phyloP scores from a whole-genome alignment of 495 filamentous ascomycete species.

The Talaromyces borbonicus region DNA sequence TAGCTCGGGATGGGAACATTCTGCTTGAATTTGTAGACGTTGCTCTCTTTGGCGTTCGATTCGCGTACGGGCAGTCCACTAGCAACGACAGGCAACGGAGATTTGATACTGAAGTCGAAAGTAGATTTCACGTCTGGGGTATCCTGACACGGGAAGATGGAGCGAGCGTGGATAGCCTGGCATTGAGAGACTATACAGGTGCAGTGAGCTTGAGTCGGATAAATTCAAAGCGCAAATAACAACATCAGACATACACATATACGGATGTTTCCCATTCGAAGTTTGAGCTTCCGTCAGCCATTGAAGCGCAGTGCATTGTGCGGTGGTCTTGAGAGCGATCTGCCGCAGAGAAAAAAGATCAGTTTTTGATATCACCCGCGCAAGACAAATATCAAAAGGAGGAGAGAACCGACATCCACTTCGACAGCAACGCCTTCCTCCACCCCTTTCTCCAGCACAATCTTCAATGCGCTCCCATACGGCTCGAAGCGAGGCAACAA shows the following conservation, averaged over 20 bases:
- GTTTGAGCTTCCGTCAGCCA: slow-evolving; percentile 90
- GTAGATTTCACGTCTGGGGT: slow-evolving; percentile 92
- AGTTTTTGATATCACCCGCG: slow-evolving; percentile 19
- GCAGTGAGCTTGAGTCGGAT: background rate
- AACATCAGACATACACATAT: slow-evolving; percentile 59
- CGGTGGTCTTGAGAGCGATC: slow-evolving; percentile 60
- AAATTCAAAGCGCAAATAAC: background rate
- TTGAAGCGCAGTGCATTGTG: slow-evolving; percentile 82
- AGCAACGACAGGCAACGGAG: slow-evolving; percentile 77
- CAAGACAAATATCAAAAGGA: slow-evolving; percentile 21
- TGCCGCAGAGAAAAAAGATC: slow-evolving; percentile 11
- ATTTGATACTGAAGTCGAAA: slow-evolving; percentile 78
- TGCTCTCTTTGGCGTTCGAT: slow-evolving; percentile 31
- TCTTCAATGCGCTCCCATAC: slow-evolving; percentile 69
- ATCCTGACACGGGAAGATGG: slow-evolving; percentile 93
- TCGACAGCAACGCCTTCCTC: slow-evolving; percentile 52
- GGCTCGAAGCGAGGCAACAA: slow-evolving; percentile 59
- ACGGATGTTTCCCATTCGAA: slow-evolving; percentile 83
- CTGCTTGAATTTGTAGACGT: slow-evolving; percentile 74
- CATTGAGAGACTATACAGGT: slow-evolving; percentile 66
- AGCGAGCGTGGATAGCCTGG: slow-evolving; percentile 89
- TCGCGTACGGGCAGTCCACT: slow-evolving; percentile 64
- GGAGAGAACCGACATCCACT: slow-evolving; percentile 43
- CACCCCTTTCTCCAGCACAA: slow-evolving; percentile 54
- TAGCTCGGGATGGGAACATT: slow-evolving; percentile 90